A percentile compares a stretch with the other conserved stretches of the same genome.
These are phyloP conservation scores for Arabis hirsuta DNA, from an alignment of 345 rosid genomes.

Conservation along the genomic window DNA sequence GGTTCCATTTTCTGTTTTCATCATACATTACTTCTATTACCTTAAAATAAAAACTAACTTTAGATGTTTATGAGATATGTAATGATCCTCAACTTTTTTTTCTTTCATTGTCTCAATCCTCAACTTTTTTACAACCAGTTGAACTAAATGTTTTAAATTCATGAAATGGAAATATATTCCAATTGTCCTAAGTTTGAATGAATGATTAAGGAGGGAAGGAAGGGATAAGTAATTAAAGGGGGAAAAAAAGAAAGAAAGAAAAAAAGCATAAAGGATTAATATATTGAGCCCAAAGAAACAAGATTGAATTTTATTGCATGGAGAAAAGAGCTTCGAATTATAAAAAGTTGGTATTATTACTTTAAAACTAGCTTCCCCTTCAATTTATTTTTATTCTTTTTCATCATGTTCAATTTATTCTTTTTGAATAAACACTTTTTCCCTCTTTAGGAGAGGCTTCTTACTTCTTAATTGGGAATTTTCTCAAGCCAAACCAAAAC, in stretches of 20 bases:
- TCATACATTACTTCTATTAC: conserved; percentile 18
- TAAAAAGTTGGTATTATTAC: conserved; percentile 32
- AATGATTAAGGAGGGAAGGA: conserved; percentile 33
- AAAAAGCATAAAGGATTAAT: conserved; percentile 40
- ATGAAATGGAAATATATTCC: conserved; percentile 6
- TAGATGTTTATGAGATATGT: conserved; percentile 5
- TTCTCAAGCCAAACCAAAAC: conserved; percentile 22
- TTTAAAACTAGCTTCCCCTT: conserved; percentile 34
- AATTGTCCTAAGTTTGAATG: conserved; percentile 31
- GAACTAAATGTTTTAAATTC: neutral
- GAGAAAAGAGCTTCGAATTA: conserved; percentile 37
- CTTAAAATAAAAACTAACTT: conserved; percentile 6
- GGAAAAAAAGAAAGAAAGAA: neutral
- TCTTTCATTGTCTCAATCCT: neutral
- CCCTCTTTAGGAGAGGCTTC: conserved; percentile 8
- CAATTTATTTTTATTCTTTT: conserved; percentile 22
- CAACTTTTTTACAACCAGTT: neutral
- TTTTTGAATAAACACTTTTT: conserved; percentile 29
- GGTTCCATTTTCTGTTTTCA: conserved; percentile 9
- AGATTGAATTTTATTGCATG: conserved; percentile 29
- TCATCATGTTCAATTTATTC: conserved; percentile 37
- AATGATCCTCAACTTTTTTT: neutral
- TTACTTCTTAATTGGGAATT: conserved; percentile 17
- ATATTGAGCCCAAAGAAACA: conserved; percentile 38
- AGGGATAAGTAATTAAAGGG: conserved; percentile 33